Evolutionary conservation across 192 early-diverging fungal genomes (phyloP).

Genomic region (Coemansia sp.): DNA sequence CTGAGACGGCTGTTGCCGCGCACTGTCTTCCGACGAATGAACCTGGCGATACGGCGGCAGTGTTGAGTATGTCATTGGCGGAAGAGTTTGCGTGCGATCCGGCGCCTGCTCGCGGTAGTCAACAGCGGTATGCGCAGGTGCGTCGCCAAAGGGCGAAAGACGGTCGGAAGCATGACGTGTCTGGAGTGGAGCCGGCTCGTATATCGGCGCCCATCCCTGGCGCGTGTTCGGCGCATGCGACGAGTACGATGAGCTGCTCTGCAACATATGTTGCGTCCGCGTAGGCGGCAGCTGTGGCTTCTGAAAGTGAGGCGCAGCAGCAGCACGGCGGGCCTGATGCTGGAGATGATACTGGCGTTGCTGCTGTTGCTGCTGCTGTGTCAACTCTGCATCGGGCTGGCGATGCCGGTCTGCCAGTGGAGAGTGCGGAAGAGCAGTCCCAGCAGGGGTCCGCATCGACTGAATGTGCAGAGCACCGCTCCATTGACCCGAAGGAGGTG

Average conservation of each 20-base stretch:
- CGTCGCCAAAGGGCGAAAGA: constrained; percentile 8
- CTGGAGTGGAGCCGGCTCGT: constrained; percentile 9
- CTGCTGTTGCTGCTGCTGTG: constrained; percentile 12
- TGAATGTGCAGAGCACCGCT: constrained; percentile 13
- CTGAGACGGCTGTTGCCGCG: constrained; percentile 12
- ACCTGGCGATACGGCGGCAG: constrained; percentile 14
- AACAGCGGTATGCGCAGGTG: constrained; percentile 1
- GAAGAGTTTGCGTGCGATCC: not conserved
- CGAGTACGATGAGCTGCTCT: constrained; percentile 6
- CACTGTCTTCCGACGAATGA: constrained; percentile 20
- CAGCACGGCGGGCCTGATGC: constrained; percentile 5
- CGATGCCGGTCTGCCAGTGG: constrained; percentile 21
- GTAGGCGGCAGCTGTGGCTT: constrained; percentile 5
- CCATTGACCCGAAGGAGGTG: constrained; percentile 8
- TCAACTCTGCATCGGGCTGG: constrained; percentile 2
- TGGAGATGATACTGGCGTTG: constrained; percentile 16
- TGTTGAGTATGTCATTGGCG: constrained; percentile 1
- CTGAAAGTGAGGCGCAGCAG: not conserved
- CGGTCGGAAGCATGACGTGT: constrained; percentile 3
- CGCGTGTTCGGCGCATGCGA: constrained; percentile 9
- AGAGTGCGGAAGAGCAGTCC: constrained; percentile 26
- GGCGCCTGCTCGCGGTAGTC: constrained; percentile 18
- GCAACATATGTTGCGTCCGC: constrained; percentile 2
- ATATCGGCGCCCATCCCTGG: constrained; percentile 20
- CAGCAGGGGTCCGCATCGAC: not conserved